phyloP scores from a whole-genome alignment of 164 flowering plant species.

The Stephania cephalantha region DNA sequence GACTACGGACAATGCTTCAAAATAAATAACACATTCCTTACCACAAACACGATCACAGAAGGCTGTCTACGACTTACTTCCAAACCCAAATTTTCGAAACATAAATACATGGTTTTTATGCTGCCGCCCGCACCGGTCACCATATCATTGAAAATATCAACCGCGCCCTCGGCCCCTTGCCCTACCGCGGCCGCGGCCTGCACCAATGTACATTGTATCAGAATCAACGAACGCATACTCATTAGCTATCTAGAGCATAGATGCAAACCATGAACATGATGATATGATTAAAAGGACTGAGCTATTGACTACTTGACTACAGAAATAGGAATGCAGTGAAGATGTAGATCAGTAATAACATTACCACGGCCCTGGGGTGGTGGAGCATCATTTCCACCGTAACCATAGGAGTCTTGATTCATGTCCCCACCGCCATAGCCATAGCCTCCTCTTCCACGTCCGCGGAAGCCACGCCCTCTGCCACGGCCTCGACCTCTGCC shows the following conservation, averaged over 20 bases:
- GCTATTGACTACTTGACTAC: background rate
- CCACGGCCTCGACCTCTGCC: slow-evolving; percentile 45
- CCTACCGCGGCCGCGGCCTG: slow-evolving; percentile 44
- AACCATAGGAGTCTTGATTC: slow-evolving; percentile 33
- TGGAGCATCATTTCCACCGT: slow-evolving; percentile 28
- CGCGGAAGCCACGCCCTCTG: slow-evolving; percentile 36
- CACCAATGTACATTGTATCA: background rate
- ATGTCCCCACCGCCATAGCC: slow-evolving; percentile 33
- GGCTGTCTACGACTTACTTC: background rate
- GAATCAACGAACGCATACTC: background rate
- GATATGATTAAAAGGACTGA: background rate
- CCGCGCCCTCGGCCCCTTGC: slow-evolving; percentile 30
- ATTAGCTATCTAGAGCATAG: background rate
- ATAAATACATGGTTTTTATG: background rate
- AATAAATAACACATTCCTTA: background rate
- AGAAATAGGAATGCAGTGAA: background rate
- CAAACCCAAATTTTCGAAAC: background rate
- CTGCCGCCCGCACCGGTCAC: background rate
- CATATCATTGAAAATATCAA: background rate
- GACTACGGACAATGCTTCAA: background rate
- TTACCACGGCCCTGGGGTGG: slow-evolving; percentile 40
- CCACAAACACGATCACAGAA: background rate
- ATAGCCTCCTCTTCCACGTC: slow-evolving; percentile 35
- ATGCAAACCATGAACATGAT: background rate
- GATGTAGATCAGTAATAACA: background rate